Percentiles rank a stretch among this genome's conserved stretches.
Conservation (phyloP, 2,329 filamentous ascomycete species). For the Aspergillus ochraceoroseus region DNA sequence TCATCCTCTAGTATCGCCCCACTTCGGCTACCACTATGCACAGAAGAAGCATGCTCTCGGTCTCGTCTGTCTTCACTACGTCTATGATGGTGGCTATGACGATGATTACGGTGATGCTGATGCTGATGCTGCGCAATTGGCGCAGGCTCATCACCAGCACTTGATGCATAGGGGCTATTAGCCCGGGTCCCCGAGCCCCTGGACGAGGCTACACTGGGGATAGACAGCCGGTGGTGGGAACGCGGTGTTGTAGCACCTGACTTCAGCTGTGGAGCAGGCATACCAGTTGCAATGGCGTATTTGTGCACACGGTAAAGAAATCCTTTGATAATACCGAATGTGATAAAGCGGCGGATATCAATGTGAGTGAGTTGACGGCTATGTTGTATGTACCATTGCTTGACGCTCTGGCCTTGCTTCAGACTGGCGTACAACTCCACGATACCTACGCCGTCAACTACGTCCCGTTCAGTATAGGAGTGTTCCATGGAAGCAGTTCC, state of each 20-base stretch:
- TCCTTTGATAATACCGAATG: conserved; percentile 94
- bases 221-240: conserved; percentile 14
- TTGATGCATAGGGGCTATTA: conserved; percentile 30
- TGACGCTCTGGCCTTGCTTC: conserved; percentile 73
- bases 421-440: conserved; percentile 83
- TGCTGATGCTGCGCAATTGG: conserved; percentile 17
- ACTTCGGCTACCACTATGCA: conserved; percentile 27
- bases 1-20: conserved; percentile 29
- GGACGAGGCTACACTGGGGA: conserved; percentile 27
- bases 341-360: conserved; percentile 85
- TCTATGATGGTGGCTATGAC: conserved; percentile 6
- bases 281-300: conserved; percentile 60
- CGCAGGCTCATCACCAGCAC: conserved; percentile 21
- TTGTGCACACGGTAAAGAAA: conserved; percentile 90
- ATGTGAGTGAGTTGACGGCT: conserved; percentile 67
- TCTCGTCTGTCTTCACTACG: conserved; percentile 21
- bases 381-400: conserved; percentile 78
- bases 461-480: conserved; percentile 11
- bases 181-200: conserved; percentile 29
- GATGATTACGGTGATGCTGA: conserved; percentile 7
- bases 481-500: conserved; percentile 13
- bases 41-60: conserved; percentile 24
- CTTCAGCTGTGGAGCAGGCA: conserved; percentile 28
- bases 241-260: conserved; percentile 19
- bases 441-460: conserved; percentile 50